These are phyloP conservation scores for Prunella vulgaris DNA, from an alignment of 257 asterid genomes.

Conservation along the genomic window DNA sequence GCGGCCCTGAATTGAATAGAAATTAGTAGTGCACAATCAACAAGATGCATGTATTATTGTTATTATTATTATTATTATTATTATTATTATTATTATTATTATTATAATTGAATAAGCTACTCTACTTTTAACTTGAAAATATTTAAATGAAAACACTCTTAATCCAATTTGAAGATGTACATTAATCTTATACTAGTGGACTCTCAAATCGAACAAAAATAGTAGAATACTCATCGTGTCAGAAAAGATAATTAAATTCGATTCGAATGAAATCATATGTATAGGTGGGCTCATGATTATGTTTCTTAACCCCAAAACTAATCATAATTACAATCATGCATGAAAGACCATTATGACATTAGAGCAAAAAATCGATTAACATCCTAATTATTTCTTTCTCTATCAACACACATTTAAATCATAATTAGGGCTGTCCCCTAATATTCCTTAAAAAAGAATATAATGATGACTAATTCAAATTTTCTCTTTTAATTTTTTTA, in stretches of 20 bases:
- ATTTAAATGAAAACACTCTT: no score
- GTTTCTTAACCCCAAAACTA: background rate
- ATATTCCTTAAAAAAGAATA: background rate
- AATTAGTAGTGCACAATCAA: no score
- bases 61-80: no score
- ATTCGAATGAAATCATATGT: background rate
- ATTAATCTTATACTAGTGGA: background rate
- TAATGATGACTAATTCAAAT: slow-evolving; percentile 1
- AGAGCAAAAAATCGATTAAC: background rate
- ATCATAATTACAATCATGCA: slow-evolving; percentile 1
- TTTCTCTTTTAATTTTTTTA: background rate
- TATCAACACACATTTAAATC: background rate
- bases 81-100: no score
- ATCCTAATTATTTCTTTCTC: background rate
- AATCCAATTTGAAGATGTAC: no score
- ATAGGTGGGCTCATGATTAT: background rate
- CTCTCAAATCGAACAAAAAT: background rate
- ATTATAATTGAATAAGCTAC: no score
- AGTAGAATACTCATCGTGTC: background rate
- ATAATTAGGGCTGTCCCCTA: background rate
- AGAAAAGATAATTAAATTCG: background rate
- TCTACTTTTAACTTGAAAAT: no score
- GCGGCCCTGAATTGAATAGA: no score
- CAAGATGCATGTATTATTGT: no score
- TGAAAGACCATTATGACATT: background rate